A percentile compares a stretch with the other conserved stretches of the same genome.
phyloP scores from a whole-genome alignment of 2,329 filamentous ascomycete genomes.

The Alternaria triticina region DNA sequence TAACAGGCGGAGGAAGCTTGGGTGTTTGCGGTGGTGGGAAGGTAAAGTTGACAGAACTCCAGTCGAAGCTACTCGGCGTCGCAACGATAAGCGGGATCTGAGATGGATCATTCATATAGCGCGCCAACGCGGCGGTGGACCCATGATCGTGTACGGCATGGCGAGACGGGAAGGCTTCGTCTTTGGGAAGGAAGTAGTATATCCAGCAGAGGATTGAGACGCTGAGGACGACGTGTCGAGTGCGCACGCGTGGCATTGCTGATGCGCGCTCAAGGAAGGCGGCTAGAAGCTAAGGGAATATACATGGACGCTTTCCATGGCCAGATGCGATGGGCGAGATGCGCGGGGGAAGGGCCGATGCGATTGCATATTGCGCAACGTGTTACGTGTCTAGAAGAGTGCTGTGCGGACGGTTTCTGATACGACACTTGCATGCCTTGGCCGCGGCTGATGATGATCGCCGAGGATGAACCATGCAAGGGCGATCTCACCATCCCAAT shows the following conservation, averaged over 20 bases:
- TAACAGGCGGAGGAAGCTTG: constrained; percentile 33
- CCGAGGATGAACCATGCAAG: background rate
- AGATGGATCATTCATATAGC: constrained; percentile 41
- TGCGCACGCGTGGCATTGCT: constrained; percentile 39
- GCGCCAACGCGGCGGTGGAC: constrained; percentile 33
- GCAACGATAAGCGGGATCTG: constrained; percentile 30
- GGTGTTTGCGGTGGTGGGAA: constrained; percentile 38
- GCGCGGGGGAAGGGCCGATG: background rate
- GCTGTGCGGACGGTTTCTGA: background rate
- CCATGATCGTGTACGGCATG: constrained; percentile 12
- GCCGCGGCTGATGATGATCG: background rate
- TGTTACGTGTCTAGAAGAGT: constrained; percentile 12
- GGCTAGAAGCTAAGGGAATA: constrained; percentile 1
- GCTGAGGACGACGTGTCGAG: constrained; percentile 33
- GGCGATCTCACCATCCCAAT: background rate
- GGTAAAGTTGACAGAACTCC: constrained; percentile 37
- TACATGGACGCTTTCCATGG: constrained; percentile 13
- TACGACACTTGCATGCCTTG: background rate
- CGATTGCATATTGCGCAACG: constrained; percentile 12
- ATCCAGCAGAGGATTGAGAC: constrained; percentile 34
- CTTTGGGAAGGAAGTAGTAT: constrained; percentile 33
- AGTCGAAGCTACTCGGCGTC: constrained; percentile 39
- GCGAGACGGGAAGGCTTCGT: constrained; percentile 10
- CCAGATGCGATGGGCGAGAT: background rate
- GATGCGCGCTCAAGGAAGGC: constrained; percentile 6